A percentile compares a stretch with the other conserved stretches of the same genome.
Evolutionary conservation across 306 rosid genomes (phyloP).

Genomic region (Pyrus communis): DNA sequence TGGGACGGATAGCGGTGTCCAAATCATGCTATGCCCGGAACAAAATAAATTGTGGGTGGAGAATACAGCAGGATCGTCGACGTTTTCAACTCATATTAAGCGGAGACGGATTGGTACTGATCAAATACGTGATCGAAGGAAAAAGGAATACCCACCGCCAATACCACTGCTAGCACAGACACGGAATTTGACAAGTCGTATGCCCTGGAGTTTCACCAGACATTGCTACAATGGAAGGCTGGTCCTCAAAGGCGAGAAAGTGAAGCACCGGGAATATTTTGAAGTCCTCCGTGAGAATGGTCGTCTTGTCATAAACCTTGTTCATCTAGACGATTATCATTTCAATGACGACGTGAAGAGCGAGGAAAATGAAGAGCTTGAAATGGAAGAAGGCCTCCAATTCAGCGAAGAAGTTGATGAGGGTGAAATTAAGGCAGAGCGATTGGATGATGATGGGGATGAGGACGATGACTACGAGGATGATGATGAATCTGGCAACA

Average conservation of each 20-base stretch:
- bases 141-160: constrained; percentile 42
- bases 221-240: constrained; percentile 38
- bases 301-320: constrained; percentile 35
- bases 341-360: not conserved
- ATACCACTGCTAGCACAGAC: constrained; percentile 23
- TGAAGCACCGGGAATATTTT: constrained; percentile 17
- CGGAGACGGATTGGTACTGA: not conserved
- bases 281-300: constrained; percentile 40
- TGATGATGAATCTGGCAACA: not conserved
- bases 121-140: not conserved
- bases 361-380: not conserved
- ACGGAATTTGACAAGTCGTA: constrained; percentile 6
- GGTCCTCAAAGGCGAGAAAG: constrained; percentile 23
- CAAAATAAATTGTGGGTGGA: not conserved
- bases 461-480: not conserved
- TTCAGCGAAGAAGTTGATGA: not conserved
- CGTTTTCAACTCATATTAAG: not conserved
- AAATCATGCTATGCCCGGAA: constrained; percentile 14
- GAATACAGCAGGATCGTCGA: not conserved
- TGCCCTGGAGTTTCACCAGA: constrained; percentile 41
- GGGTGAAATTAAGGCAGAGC: not conserved
- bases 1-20: constrained; percentile 64
- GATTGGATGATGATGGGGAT: not conserved
- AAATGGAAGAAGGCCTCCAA: not conserved
- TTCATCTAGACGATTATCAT: not conserved